Base-by-base conservation (phyloP, 1,284 basidiomycete species). In the Kalmanozyma brasiliensis region DNA sequence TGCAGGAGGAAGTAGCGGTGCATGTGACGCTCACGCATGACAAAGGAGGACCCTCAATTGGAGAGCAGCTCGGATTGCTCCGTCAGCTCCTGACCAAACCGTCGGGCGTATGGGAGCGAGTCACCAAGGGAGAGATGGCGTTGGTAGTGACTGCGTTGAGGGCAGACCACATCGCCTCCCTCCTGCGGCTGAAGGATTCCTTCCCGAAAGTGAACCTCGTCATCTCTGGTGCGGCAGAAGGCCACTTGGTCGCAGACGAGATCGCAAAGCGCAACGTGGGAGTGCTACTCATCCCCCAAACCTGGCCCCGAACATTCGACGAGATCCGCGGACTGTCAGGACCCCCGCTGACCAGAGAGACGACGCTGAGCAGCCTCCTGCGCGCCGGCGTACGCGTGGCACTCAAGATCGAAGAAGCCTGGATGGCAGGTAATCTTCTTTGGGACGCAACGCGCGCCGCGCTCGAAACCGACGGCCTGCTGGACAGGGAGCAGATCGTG, bases 331-430 rank as follows among this genome's bases (percentile, higher is more conserved):
- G 88, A 49, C 82, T 91, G 17, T 85, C 89, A 26, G 92, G 92
- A 0, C 90, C 90, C 0, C 92, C 92, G 1, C 80, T 94, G 8
- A 87, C 88, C 11, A 83, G 86, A 46, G 85, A 89, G 38, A 91
- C 87, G 32, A 86, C 89, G 2, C 84, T 91, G n/a, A 83, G 86
- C 8, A 85, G 85, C 45, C 85, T 95, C 13, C 83, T 89, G 22
- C 81, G 84, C 3, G 86, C 89, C 48, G 89, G 89, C 34, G 89
- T 94, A 20, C 88, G 86, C 0, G 90, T 94, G 41, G 93, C 88
- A 1, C 82, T 94, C 38, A 89, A 89, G 52, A 84, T 90, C 29
- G 81, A 84, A n/a, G 82, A 83, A 26, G 75, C 59, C 34, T 91
- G 88, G 87, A 85, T 85, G 74, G 87, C 87, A 0, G 84, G 87